Evolutionary conservation across 805 yeast genomes (phyloP).

Genomic region (Schizosaccharomyces cryophilus): DNA sequence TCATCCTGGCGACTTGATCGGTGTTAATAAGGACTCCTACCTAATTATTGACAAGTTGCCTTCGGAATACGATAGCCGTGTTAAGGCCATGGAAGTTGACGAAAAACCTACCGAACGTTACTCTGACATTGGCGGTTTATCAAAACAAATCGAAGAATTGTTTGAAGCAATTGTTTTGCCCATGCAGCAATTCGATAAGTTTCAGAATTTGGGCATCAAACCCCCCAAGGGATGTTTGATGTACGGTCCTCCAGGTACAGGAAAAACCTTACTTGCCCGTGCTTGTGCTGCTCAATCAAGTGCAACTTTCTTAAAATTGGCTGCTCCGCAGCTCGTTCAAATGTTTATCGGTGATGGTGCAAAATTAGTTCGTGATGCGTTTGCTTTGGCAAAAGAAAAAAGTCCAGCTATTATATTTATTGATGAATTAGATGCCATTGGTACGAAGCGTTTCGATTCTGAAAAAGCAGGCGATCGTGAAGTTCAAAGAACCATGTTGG

Average conservation of each 20-base stretch:
- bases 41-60: conserved; percentile 82
- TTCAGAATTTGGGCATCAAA: conserved; percentile 77
- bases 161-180: conserved; percentile 97
- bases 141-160: conserved; percentile 91
- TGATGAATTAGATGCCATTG: conserved; percentile 96
- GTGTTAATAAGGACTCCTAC: conserved; percentile 92
- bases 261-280: conserved; percentile 86
- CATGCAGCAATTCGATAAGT: conserved; percentile 93
- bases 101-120: conserved; percentile 95
- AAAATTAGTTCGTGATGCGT: conserved; percentile 87
- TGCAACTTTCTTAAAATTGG: conserved; percentile 85
- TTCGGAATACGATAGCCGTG: conserved; percentile 90
- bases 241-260: conserved; percentile 99
- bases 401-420: conserved; percentile 95
- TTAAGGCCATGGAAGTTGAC: conserved; percentile 97
- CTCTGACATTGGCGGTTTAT: conserved; percentile 92
- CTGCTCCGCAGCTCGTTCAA: conserved; percentile 95
- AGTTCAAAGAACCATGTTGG: conserved; percentile 98
- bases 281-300: conserved; percentile 98
- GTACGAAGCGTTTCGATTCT: conserved; percentile 92
- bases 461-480: conserved; percentile 95
- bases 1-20: conserved; percentile 93
- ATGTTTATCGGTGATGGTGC: conserved; percentile 99
- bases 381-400: conserved; percentile 88
- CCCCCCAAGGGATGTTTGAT: conserved; percentile 95